Conservation (phyloP, 345 rosid species). For the Melaleuca alternifolia region DNA sequence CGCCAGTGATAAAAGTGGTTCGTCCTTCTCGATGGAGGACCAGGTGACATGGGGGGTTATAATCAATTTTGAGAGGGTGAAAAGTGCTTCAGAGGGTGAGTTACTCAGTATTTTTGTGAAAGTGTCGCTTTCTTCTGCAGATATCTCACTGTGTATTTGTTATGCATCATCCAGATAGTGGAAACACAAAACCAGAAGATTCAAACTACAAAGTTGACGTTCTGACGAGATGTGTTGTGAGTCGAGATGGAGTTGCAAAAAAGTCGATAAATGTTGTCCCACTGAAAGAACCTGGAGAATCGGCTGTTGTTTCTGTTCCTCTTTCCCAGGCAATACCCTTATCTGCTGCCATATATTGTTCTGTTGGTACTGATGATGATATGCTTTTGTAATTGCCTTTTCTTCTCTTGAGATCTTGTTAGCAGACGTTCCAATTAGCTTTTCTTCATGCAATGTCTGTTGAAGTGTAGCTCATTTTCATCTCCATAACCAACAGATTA, state of each 20-base stretch:
- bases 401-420: neutral
- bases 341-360: neutral
- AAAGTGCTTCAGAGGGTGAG: conserved; percentile 58
- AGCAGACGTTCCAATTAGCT: neutral
- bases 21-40: conserved; percentile 62
- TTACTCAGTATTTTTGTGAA: neutral
- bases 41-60: conserved; percentile 78
- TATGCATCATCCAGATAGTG: conserved; percentile 50
- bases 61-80: conserved; percentile 62
- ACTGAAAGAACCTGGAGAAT: conserved; percentile 65
- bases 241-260: conserved; percentile 52
- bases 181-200: conserved; percentile 61
- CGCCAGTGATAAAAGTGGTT: conserved; percentile 36
- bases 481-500: conserved; percentile 40
- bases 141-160: neutral
- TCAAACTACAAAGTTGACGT: conserved; percentile 63
- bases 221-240: conserved; percentile 76
- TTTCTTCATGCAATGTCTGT: neutral
- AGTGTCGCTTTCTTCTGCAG: neutral
- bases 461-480: neutral
- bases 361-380: neutral
- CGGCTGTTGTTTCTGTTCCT: conserved; percentile 69
- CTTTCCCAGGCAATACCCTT: conserved; percentile 47
- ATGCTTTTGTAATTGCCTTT: neutral
- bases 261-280: conserved; percentile 53